Conservation (phyloP, 257 asterid species). For the Plantago major region DNA sequence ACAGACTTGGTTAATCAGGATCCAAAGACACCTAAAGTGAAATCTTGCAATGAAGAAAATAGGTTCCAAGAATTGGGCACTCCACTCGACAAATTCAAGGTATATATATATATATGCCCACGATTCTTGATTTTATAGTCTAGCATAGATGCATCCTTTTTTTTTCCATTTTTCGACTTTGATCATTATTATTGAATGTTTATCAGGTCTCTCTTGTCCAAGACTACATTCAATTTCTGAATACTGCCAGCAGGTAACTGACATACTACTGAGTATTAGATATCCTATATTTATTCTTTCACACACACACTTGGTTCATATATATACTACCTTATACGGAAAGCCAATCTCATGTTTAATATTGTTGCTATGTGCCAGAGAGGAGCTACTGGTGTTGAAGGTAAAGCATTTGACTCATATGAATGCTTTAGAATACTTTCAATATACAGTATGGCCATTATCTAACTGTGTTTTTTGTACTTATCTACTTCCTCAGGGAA, state of each 20-base stretch:
- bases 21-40: constrained; percentile 41
- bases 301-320: not conserved
- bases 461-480: not conserved
- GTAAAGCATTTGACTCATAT: constrained; percentile 29
- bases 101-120: constrained; percentile 14
- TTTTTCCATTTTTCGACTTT: constrained; percentile 2
- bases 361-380: constrained; percentile 54
- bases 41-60: constrained; percentile 26
- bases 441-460: constrained; percentile 33
- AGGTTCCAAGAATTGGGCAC: constrained; percentile 34
- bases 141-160: not conserved
- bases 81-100: constrained; percentile 81
- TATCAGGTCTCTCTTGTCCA: constrained; percentile 65
- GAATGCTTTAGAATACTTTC: not conserved
- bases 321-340: not conserved
- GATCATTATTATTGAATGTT: constrained; percentile 13
- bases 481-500: constrained; percentile 47
- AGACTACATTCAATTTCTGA: constrained; percentile 71
- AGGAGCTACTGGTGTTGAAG: constrained; percentile 75
- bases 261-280: not conserved
- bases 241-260: constrained; percentile 67
- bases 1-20: constrained; percentile 25
- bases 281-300: too few relatives aligned
- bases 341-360: constrained; percentile 5
- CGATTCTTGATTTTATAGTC: not conserved